Evolutionary conservation across 1,284 basidiomycete genomes (phyloP).

Genomic region (Ganoderma lucidum): DNA sequence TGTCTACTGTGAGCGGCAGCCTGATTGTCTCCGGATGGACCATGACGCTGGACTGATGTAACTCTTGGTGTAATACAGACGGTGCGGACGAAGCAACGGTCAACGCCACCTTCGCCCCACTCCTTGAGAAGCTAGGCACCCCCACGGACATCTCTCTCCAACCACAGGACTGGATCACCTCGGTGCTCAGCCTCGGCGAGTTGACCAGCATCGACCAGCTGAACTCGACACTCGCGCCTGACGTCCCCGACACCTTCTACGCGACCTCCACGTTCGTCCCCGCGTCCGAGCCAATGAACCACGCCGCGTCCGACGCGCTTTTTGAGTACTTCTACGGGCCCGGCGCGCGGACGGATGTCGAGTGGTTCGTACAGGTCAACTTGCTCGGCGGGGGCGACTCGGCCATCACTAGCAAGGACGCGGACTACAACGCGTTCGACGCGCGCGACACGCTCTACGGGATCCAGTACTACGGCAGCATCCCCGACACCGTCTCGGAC

Average conservation of each 20-base stretch:
- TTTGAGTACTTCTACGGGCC: slow-evolving; percentile 22
- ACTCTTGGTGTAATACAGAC: slow-evolving; percentile 5
- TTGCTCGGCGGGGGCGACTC: slow-evolving; percentile 19
- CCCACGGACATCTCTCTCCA: slow-evolving; percentile 7
- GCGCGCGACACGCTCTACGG: slow-evolving; percentile 21
- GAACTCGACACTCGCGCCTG: slow-evolving; percentile 16
- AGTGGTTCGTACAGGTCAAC: slow-evolving; percentile 20
- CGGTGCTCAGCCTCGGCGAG: slow-evolving; percentile 20
- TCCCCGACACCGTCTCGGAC: slow-evolving; percentile 12
- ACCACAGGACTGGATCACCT: slow-evolving; percentile 20
- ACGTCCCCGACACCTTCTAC: slow-evolving; percentile 19
- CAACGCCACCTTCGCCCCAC: slow-evolving; percentile 22
- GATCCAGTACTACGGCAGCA: slow-evolving; percentile 25
- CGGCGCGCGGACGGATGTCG: background rate
- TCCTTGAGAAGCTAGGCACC: slow-evolving; percentile 15
- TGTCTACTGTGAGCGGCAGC: slow-evolving; percentile 16
- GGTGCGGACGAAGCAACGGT: slow-evolving; percentile 18
- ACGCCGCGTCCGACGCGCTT: slow-evolving; percentile 16
- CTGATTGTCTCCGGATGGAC: too few relatives aligned
- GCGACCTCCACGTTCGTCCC: slow-evolving; percentile 24
- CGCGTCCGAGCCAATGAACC: slow-evolving; percentile 9
- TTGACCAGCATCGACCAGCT: slow-evolving; percentile 3
- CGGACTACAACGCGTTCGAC: slow-evolving; percentile 21
- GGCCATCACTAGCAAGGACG: background rate
- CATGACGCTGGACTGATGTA: background rate